Conservation (phyloP, 352 stramenopile genomes). For the Globisporangium emineosum region DNA sequence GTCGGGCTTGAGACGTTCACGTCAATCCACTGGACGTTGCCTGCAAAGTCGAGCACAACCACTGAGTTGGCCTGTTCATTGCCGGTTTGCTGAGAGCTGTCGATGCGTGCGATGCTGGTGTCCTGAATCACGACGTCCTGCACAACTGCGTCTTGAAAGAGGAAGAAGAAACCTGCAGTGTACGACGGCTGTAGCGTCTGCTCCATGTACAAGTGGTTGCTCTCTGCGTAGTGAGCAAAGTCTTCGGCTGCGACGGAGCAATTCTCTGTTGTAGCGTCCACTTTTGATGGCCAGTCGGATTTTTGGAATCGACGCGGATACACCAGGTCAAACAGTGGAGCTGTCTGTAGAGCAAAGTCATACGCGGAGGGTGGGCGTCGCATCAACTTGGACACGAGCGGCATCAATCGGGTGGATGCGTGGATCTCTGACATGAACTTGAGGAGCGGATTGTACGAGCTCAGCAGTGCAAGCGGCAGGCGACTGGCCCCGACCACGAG, state of each 20-base stretch:
- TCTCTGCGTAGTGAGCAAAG: conserved; percentile 15
- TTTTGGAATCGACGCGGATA: neutral
- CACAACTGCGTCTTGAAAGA: conserved; percentile 31
- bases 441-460: neutral
- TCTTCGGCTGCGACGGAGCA: conserved; percentile 7
- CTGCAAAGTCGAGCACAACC: conserved; percentile 3
- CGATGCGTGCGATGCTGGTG: neutral
- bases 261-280: neutral
- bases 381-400: conserved; percentile 8
- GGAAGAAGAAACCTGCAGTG: conserved; percentile 29
- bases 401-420: neutral
- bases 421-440: neutral
- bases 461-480: conserved; percentile 1
- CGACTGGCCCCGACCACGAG: neutral
- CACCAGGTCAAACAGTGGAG: neutral
- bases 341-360: neutral
- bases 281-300: neutral
- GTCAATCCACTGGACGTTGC: conserved; percentile 7
- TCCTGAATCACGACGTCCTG: neutral
- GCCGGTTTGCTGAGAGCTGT: neutral
- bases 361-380: neutral
- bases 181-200: conserved; percentile 29
- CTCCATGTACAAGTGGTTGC: conserved; percentile 40
- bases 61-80: no score
- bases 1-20: conserved; percentile 9